Percentiles rank a stretch among this genome's conserved stretches.
Conservation (phyloP, 768 basidiomycete species). For the Erythrobasidium yunnanense region DNA sequence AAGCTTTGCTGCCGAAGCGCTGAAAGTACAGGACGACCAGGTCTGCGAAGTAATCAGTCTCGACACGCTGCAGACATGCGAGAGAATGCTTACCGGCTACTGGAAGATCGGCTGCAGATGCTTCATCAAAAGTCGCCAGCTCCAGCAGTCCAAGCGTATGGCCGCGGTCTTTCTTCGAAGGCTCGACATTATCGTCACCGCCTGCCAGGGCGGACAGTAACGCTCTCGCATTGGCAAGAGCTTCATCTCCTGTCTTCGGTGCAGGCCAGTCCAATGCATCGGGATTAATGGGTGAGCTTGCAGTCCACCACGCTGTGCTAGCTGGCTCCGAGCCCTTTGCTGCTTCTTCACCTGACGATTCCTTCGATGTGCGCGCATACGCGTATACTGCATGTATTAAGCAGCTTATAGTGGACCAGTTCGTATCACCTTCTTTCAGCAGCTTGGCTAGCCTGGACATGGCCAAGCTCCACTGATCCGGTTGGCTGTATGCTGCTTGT, state of each 20-base stretch:
- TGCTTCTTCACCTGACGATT: not conserved
- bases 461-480: too few relatives aligned
- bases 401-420: conserved; percentile 38
- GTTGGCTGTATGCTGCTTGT: too few relatives aligned
- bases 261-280: too few relatives aligned
- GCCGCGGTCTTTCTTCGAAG: conserved; percentile 55
- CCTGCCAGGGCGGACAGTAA: conserved; percentile 23
- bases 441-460: not conserved
- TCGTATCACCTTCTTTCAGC: conserved; percentile 31
- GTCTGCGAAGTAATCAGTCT: conserved; percentile 28
- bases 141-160: conserved; percentile 64
- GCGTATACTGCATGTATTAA: conserved; percentile 29
- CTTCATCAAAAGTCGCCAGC: conserved; percentile 46
- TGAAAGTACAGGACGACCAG: conserved; percentile 61
- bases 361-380: not conserved
- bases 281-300: too few relatives aligned
- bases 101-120: conserved; percentile 37
- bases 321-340: not conserved
- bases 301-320: too few relatives aligned
- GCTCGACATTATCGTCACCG: conserved; percentile 42
- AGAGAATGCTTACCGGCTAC: conserved; percentile 43
- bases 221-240: not conserved
- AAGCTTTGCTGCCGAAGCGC: conserved; percentile 64
- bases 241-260: too few relatives aligned
- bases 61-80: not conserved